Evolutionary conservation across 2,329 filamentous ascomycete genomes (phyloP).

Genomic region (Grosmannia huntii): DNA sequence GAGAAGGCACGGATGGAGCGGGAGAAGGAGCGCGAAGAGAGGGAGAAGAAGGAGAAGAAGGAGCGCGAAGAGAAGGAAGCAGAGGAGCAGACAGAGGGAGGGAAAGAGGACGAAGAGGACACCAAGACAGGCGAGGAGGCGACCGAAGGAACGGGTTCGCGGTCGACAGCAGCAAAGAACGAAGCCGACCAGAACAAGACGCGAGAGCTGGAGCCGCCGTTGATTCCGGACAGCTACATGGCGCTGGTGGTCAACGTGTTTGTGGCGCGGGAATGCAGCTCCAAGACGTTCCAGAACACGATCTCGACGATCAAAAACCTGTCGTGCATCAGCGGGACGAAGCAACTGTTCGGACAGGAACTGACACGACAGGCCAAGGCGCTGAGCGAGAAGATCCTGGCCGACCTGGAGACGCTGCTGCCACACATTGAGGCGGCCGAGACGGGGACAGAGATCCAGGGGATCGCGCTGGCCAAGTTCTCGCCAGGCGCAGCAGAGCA

Average conservation of each 20-base stretch:
- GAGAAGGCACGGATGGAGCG: slow-evolving; percentile 14
- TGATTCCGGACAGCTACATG: slow-evolving; percentile 80
- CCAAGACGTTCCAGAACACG: slow-evolving; percentile 95
- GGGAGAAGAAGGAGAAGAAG: slow-evolving; percentile 10
- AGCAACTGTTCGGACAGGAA: slow-evolving; percentile 84
- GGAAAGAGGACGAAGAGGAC: no score
- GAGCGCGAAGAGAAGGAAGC: slow-evolving; percentile 13
- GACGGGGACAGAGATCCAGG: slow-evolving; percentile 88
- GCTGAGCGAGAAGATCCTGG: slow-evolving; percentile 72
- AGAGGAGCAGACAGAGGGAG: slow-evolving; percentile 10
- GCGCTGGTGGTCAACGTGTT: slow-evolving; percentile 94
- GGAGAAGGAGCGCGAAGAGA: slow-evolving; percentile 12
- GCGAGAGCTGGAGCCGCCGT: slow-evolving; percentile 59
- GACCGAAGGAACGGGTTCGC: background rate
- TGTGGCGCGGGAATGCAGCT: slow-evolving; percentile 88
- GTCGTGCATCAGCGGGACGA: slow-evolving; percentile 81
- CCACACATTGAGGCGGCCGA: slow-evolving; percentile 77
- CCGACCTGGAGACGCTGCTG: slow-evolving; percentile 72
- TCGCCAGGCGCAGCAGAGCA: slow-evolving; percentile 93
- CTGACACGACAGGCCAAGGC: slow-evolving; percentile 76
- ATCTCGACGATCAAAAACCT: slow-evolving; percentile 98
- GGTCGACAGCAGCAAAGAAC: background rate
- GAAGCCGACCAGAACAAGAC: slow-evolving; percentile 24
- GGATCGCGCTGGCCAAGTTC: slow-evolving; percentile 86
- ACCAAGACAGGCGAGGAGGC: slow-evolving; percentile 3